phyloP scores from a whole-genome alignment of 108 stramenopile species.

The Cyclotella baltica region DNA sequence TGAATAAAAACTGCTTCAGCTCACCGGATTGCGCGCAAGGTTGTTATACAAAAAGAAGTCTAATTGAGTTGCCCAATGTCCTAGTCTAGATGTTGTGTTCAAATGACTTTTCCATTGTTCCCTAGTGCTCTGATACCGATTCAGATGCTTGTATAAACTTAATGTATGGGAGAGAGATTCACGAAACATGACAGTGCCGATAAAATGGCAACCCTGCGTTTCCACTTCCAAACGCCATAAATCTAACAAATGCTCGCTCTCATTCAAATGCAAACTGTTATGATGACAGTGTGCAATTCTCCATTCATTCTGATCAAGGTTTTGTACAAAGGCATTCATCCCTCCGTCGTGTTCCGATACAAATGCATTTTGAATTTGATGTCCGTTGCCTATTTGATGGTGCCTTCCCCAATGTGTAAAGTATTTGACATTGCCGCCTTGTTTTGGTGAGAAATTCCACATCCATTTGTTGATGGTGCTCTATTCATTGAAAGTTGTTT shows the following conservation, averaged over 20 bases:
- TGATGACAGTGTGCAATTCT: constrained; percentile 30
- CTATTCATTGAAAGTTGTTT: neutral
- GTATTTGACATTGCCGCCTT: constrained; percentile 16
- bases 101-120: constrained; percentile 30
- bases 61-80: constrained; percentile 23
- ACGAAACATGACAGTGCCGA: constrained; percentile 30
- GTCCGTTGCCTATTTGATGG: neutral
- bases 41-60: constrained; percentile 38
- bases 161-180: constrained; percentile 25
- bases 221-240: constrained; percentile 21
- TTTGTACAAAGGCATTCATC: constrained; percentile 18
- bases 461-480: constrained; percentile 34
- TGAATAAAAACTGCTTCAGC: neutral
- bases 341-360: neutral
- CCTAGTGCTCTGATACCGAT: constrained; percentile 4
- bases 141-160: constrained; percentile 27
- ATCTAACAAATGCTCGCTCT: constrained; percentile 15
- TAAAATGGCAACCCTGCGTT: constrained; percentile 22
- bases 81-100: constrained; percentile 1
- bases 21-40: constrained; percentile 21
- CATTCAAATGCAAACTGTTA: constrained; percentile 25
- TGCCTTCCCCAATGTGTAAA: constrained; percentile 17
- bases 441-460: neutral
- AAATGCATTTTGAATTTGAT: neutral
- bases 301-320: constrained; percentile 23